Evolutionary conservation across 75 land plant genomes (phyloP).

Genomic region (Cunninghamia lanceolata): DNA sequence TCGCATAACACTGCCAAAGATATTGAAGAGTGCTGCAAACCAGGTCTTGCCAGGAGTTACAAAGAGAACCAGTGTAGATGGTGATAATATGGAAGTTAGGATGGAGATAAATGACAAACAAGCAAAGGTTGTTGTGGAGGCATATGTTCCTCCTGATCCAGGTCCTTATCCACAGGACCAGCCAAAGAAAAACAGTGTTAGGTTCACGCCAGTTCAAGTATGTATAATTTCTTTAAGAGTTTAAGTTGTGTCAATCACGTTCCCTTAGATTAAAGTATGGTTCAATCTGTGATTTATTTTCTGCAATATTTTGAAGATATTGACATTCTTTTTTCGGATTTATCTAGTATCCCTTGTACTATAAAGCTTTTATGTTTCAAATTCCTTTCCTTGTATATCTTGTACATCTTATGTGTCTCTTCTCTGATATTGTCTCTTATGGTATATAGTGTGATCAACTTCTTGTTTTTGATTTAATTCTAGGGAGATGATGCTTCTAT

Average conservation of each 20-base stretch:
- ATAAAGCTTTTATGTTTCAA: background rate
- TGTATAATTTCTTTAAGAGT: background rate
- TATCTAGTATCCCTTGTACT: background rate
- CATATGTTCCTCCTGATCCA: constrained; percentile 96
- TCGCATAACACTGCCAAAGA: constrained; percentile 65
- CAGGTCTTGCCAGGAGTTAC: constrained; percentile 47
- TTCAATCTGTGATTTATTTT: background rate
- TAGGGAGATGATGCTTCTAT: background rate
- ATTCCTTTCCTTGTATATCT: background rate
- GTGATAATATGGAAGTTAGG: constrained; percentile 14
- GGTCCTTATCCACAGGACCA: constrained; percentile 99
- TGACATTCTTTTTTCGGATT: background rate
- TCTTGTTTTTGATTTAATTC: background rate
- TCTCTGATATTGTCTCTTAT: background rate
- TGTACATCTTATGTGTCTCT: background rate
- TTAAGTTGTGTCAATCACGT: background rate
- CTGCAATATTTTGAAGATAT: background rate
- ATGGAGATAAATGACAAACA: constrained; percentile 22
- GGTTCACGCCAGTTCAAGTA: constrained; percentile 95
- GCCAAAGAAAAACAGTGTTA: constrained; percentile 94
- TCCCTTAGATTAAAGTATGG: background rate
- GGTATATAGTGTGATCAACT: background rate
- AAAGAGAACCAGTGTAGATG: constrained; percentile 23
- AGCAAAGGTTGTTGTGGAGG: constrained; percentile 64
- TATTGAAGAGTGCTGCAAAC: constrained; percentile 23